phyloP scores from a whole-genome alignment of 441 rosid genomes.

The Aleurites moluccanus region DNA sequence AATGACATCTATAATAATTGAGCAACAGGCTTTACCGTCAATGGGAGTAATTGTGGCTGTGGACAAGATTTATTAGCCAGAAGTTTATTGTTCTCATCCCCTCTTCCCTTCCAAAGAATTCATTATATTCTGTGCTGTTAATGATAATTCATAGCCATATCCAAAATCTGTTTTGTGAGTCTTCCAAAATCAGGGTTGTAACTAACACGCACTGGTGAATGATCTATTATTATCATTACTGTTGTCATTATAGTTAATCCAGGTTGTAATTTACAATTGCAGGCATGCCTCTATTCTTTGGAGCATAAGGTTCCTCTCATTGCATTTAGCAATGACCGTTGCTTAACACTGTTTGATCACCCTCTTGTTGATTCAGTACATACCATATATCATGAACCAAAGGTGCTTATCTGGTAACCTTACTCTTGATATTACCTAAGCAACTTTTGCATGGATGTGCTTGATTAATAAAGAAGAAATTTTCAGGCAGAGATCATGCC shows the following conservation, averaged over 20 bases:
- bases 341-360: conserved; percentile 81
- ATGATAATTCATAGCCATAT: not conserved
- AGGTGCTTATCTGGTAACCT: conserved; percentile 42
- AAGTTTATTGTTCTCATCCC: not conserved
- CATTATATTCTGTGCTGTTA: not conserved
- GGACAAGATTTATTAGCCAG: not conserved
- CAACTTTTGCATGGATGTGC: conserved; percentile 19
- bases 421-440: conserved; percentile 19
- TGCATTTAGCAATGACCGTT: conserved; percentile 77
- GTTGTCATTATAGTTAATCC: not conserved
- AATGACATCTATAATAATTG: not conserved
- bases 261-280: conserved; percentile 25
- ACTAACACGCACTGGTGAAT: not conserved
- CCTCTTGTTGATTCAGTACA: conserved; percentile 77
- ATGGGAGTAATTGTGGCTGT: not conserved
- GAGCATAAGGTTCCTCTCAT: conserved; percentile 82
- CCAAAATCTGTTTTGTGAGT: not conserved
- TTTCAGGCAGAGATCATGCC: conserved; percentile 86
- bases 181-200: not conserved
- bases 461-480: conserved; percentile 17
- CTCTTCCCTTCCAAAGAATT: not conserved
- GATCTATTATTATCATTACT: not conserved
- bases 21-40: not conserved
- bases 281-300: conserved; percentile 74
- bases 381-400: conserved; percentile 71